phyloP scores from a whole-genome alignment of 2,329 filamentous ascomycete genomes.

The Diaporthe citriasiana region DNA sequence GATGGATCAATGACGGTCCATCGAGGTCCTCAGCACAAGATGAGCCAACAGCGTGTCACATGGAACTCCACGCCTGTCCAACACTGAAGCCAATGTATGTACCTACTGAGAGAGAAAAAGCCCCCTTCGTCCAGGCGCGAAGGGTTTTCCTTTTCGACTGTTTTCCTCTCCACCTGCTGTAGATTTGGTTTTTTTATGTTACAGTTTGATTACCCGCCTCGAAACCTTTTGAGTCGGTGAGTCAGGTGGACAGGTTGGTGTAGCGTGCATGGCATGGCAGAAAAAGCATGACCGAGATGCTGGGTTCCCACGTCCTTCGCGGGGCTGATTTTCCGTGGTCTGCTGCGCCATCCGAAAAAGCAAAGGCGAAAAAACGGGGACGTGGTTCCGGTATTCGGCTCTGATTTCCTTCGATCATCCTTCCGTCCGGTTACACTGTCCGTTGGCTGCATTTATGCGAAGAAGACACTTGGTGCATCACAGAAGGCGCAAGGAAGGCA shows the following conservation, averaged over 20 bases:
- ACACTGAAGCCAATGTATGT: background rate
- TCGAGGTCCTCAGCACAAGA: conserved; percentile 1
- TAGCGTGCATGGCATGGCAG: background rate
- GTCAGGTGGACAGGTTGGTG: background rate
- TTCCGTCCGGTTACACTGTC: conserved; percentile 16
- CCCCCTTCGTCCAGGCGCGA: background rate
- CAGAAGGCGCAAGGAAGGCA: background rate
- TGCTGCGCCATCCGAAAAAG: background rate
- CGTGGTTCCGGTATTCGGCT: conserved; percentile 13
- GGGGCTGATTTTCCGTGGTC: background rate
- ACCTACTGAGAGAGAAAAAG: background rate
- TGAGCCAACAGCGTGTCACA: conserved; percentile 4
- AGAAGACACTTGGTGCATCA: background rate
- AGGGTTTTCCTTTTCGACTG: background rate
- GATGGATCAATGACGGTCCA: conserved; percentile 4
- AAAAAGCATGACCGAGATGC: background rate
- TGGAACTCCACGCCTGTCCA: background rate
- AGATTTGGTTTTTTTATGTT: conserved; percentile 21
- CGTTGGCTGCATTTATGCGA: background rate
- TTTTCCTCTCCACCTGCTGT: background rate
- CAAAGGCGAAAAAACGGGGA: background rate
- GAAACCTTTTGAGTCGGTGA: background rate
- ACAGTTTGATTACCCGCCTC: background rate
- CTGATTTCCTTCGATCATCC: background rate
- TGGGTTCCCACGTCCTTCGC: background rate